Evolutionary conservation across 2,329 filamentous ascomycete species (phyloP), one percentile per base, ranked within the genome.

Genomic region (Thelonectria blattea): DNA sequence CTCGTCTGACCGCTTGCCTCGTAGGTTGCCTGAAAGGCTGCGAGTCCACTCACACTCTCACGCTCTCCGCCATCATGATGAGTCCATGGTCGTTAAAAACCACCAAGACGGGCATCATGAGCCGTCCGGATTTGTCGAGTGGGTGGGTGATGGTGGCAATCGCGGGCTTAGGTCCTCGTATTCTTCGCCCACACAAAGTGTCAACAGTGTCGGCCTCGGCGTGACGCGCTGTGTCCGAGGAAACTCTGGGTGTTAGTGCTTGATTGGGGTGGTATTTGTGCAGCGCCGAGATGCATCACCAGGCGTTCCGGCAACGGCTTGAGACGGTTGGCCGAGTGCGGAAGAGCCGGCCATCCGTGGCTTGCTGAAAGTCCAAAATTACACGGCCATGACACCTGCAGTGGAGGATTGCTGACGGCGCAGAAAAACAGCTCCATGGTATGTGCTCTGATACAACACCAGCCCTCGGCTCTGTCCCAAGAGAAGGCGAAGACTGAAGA

Each of bases 11-110:
- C 51, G 50, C 47, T 46, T 39, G 46, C 42, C 22, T 17, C 30
- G 30, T 12, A 39, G 18, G 27, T 48, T 34, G 52, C 43, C 37
- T 54, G 9, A 17, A n/a, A 7, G 17, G 43, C 20, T 10, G 56
- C 53, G 48, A 61, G 58, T 42, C 58, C 58, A 61, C 58, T 49
- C 53, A 52, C 34, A 32, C 34, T 3, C 34, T 37, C 34, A 37
- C 34, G 5, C 34, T 14, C 34, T 15, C 34, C 11, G 11, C 34
- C 34, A 37, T 37, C 34, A 37, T 37, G 34, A 37, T 37, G 34
- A 37, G 34, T 37, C 34, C 15, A 37, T 37, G 12, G 11, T 37
- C 34, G 12, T 37, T 11, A 11, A 11, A 37, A 37, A 37, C 27
- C 5, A 37, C 34, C 34, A 15, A 8, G 11, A 5, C 11, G 12